A percentile compares a stretch with the other conserved stretches of the same genome.
phyloP scores from a whole-genome alignment of 2,329 filamentous ascomycete species.

The Zymoseptoria tritici region DNA sequence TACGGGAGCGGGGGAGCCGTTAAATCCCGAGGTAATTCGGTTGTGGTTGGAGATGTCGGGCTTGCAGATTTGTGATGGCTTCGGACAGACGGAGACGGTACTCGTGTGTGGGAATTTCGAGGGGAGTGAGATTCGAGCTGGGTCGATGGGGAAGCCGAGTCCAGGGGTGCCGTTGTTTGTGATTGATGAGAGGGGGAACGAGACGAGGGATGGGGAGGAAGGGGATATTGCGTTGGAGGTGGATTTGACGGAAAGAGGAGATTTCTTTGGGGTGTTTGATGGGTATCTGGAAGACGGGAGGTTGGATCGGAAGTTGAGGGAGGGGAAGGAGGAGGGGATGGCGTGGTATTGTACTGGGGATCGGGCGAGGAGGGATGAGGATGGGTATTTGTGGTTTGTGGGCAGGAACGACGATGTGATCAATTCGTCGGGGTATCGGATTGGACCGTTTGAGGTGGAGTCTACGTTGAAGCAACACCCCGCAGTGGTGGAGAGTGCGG shows the following conservation, averaged over 20 bases:
- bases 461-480: slow-evolving; percentile 36
- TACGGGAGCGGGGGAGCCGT: slow-evolving; percentile 34
- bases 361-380: slow-evolving; percentile 86
- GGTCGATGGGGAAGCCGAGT: slow-evolving; percentile 35
- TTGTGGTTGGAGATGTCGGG: slow-evolving; percentile 32
- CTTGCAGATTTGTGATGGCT: slow-evolving; percentile 35
- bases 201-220: slow-evolving; percentile 25
- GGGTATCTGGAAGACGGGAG: slow-evolving; percentile 24
- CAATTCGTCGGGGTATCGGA: slow-evolving; percentile 35
- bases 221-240: slow-evolving; percentile 32
- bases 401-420: slow-evolving; percentile 80
- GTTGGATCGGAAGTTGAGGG: slow-evolving; percentile 16
- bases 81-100: slow-evolving; percentile 37
- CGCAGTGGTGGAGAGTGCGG: slow-evolving; percentile 34
- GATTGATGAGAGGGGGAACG: slow-evolving; percentile 28
- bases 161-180: slow-evolving; percentile 33
- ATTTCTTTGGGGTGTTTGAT: slow-evolving; percentile 25
- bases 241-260: slow-evolving; percentile 12
- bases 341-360: slow-evolving; percentile 35
- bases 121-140: slow-evolving; percentile 29
- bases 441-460: slow-evolving; percentile 38
- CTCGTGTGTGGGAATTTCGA: slow-evolving; percentile 35
- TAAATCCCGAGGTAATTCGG: slow-evolving; percentile 35
- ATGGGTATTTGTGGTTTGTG: slow-evolving; percentile 99
- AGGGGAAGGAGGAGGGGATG: not conserved